These are phyloP conservation scores for Boletus smithii DNA, from an alignment of 1,284 basidiomycete species.

Conservation along the genomic window DNA sequence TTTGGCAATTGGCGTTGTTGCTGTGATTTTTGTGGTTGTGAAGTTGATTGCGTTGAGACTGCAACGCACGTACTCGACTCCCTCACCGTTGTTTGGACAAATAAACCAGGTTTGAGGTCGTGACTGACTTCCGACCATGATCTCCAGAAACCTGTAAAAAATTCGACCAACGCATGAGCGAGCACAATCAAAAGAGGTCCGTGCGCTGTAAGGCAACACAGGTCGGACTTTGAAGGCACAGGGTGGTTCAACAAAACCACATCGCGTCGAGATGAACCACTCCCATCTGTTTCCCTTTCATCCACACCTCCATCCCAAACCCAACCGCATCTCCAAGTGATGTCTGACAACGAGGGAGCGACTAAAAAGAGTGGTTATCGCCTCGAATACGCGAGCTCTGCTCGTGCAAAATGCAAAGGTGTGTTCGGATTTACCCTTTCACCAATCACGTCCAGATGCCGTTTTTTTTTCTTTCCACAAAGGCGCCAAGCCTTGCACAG, in stretches of 20 bases:
- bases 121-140: constrained; percentile 12
- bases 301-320: constrained; percentile 19
- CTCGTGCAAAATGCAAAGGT: constrained; percentile 84
- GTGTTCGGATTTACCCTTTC: constrained; percentile 25
- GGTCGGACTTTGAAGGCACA: constrained; percentile 37
- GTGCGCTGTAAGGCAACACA: constrained; percentile 32
- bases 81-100: constrained; percentile 31
- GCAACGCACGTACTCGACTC: not conserved
- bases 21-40: too few relatives aligned
- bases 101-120: constrained; percentile 23
- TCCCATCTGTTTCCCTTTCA: constrained; percentile 29
- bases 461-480: constrained; percentile 21
- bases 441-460: constrained; percentile 15
- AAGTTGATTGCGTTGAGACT: not conserved
- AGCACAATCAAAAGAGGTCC: constrained; percentile 33
- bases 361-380: constrained; percentile 63
- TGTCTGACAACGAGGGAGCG: constrained; percentile 56
- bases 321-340: constrained; percentile 30
- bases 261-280: constrained; percentile 41
- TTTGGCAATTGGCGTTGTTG: too few relatives aligned
- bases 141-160: constrained; percentile 10
- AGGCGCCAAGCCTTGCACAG: constrained; percentile 80
- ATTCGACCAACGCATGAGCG: constrained; percentile 23
- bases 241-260: constrained; percentile 40
- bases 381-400: constrained; percentile 68